Evolutionary conservation across 345 rosid genomes (phyloP), one percentile per base, ranked within the genome.

Genomic region (Isatis tinctoria): DNA sequence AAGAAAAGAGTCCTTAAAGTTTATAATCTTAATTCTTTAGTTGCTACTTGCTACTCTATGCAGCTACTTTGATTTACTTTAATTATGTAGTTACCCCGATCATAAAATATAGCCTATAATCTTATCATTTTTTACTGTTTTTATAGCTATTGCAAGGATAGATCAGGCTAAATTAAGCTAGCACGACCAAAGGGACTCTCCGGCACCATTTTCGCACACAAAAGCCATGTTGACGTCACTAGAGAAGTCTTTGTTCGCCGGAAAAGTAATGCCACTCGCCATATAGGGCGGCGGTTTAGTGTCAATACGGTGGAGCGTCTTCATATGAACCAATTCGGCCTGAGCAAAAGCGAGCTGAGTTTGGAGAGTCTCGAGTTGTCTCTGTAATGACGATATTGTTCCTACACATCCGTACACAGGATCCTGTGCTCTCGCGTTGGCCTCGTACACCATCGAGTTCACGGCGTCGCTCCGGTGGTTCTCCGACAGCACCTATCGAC

Each of bases 391-490:
- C 0, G 92, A 87, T 24, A 93, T 90, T 54, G 90, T 92, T 33
- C 98, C 93, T 3, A 90, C 97, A 14, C 98, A 89, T 6, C 98
- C 98, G 24, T 93, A 93, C 5, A 93, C 96, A 0, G 98, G 98
- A 60, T 93, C 93, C 0, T 96, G 88, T 16, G 90, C 79, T 78
- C 98, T 85, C 2, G 98, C 98, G 44, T 82, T 89, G 3, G 98
- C 98, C 67, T 93, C 98, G 39, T 93, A 93, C 73, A 90, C 97
- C 87, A 93, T 87, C 33, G 96, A 85, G 48, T 92, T 89, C 81
- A 93, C 98, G n/a, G 98, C 98, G 65, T 93, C 98, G 26, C 88
- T 80, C 10, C 97, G 76, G 32, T 84, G 90, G 49, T 83, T 84
- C 70, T 80, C 90, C 14, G 91, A 85, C 5, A 88, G 69, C 61